Evolutionary conservation across 1,139 yeast species (phyloP).

Genomic region (Kurtzmaniella quercitrusa): DNA sequence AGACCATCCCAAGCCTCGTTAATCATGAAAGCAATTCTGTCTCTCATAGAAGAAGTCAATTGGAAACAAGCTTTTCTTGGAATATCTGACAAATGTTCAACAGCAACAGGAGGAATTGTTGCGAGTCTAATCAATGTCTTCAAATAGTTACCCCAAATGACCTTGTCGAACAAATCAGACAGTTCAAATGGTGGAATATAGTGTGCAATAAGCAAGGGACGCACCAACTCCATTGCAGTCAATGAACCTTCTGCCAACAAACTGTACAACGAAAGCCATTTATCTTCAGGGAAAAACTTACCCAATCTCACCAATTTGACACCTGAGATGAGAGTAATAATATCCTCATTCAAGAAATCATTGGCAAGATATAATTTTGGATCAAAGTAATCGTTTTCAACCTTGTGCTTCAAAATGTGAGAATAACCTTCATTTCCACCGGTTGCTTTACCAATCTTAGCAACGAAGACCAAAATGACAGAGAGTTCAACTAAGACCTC

Average conservation of each 20-base stretch:
- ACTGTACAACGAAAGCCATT: constrained; percentile 68
- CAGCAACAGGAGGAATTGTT: constrained; percentile 53
- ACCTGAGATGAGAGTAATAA: constrained; percentile 48
- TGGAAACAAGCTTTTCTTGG: constrained; percentile 69
- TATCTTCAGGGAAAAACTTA: constrained; percentile 59
- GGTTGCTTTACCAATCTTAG: constrained; percentile 47
- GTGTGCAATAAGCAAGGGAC: constrained; percentile 49
- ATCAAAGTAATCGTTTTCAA: constrained; percentile 31
- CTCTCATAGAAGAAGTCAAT: constrained; percentile 63
- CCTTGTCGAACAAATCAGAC: constrained; percentile 48
- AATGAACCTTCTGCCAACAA: constrained; percentile 59
- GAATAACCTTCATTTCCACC: constrained; percentile 44
- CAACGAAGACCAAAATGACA: constrained; percentile 53
- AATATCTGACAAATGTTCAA: constrained; percentile 64
- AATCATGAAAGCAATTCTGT: constrained; percentile 53
- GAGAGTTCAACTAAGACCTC: constrained; percentile 72
- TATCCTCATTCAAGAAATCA: constrained; percentile 37
- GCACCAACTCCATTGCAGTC: constrained; percentile 53
- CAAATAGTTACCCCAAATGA: constrained; percentile 64
- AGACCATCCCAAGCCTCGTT: constrained; percentile 69
- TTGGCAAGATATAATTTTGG: constrained; percentile 30
- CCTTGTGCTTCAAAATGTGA: constrained; percentile 23
- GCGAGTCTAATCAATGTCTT: constrained; percentile 53
- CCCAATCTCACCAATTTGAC: constrained; percentile 56
- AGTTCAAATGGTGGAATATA: constrained; percentile 54